phyloP scores from a whole-genome alignment of 495 filamentous ascomycete genomes.

The Oleoguttula mirabilis region DNA sequence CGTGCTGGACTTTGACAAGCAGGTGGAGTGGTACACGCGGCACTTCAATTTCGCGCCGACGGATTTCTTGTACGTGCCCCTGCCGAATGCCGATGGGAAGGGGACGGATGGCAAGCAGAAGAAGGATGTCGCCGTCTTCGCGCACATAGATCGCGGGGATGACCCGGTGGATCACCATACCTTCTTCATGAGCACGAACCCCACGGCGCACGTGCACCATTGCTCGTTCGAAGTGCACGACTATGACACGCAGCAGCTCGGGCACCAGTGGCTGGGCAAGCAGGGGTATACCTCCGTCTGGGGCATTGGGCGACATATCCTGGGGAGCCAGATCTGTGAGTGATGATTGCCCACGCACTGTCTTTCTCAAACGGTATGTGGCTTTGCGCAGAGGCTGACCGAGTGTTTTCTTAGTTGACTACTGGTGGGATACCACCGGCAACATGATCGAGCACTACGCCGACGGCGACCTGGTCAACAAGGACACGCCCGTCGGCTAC shows the following conservation, averaged over 20 bases:
- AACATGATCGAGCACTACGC: slow-evolving; percentile 29
- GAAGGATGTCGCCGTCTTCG: slow-evolving; percentile 48
- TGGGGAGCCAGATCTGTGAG: too few relatives aligned
- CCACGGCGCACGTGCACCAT: slow-evolving; percentile 55
- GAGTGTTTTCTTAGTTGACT: slow-evolving; percentile 45
- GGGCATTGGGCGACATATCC: slow-evolving; percentile 59
- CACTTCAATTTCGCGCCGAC: slow-evolving; percentile 57
- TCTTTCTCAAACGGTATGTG: too few relatives aligned
- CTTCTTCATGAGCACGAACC: slow-evolving; percentile 50
- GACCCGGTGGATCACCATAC: slow-evolving; percentile 57
- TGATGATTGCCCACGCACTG: too few relatives aligned
- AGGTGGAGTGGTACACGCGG: slow-evolving; percentile 49
- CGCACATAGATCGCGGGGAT: slow-evolving; percentile 50
- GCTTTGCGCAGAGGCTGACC: neutral
- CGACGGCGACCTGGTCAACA: slow-evolving; percentile 26
- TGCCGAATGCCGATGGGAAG: slow-evolving; percentile 19
- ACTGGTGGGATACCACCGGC: slow-evolving; percentile 41
- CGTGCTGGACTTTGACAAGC: slow-evolving; percentile 45
- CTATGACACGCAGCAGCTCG: slow-evolving; percentile 61
- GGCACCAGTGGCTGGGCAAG: slow-evolving; percentile 55
- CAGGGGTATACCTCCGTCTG: slow-evolving; percentile 57
- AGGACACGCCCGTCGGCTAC: slow-evolving; percentile 21
- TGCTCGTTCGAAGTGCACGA: slow-evolving; percentile 64
- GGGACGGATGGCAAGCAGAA: slow-evolving; percentile 13
- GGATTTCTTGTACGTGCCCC: slow-evolving; percentile 38